Evolutionary conservation across 2,329 filamentous ascomycete genomes (phyloP).

Genomic region (Boeremia lycopersici): DNA sequence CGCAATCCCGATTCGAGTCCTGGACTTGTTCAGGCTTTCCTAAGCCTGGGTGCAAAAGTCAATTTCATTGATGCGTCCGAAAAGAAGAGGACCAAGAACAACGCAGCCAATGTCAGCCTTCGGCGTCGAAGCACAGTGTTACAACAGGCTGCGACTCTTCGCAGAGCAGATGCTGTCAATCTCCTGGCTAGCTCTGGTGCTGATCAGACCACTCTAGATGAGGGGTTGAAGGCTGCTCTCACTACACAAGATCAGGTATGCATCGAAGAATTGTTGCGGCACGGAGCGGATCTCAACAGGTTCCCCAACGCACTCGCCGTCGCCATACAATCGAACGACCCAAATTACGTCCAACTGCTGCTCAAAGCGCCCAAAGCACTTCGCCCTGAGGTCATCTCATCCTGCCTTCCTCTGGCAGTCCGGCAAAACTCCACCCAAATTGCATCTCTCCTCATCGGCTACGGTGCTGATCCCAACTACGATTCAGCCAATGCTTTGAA

Average conservation of each 20-base stretch:
- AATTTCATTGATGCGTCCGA: constrained; percentile 33
- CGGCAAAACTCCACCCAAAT: constrained; percentile 38
- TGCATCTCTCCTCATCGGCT: constrained; percentile 38
- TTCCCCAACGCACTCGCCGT: constrained; percentile 40
- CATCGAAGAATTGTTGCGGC: constrained; percentile 41
- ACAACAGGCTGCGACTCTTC: constrained; percentile 41
- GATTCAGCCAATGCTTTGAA: constrained; percentile 40
- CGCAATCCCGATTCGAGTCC: constrained; percentile 36
- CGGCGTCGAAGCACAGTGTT: constrained; percentile 45
- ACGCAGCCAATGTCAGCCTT: constrained; percentile 24
- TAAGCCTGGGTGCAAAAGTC: constrained; percentile 44
- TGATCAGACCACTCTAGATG: constrained; percentile 43
- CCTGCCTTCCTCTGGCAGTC: constrained; percentile 40
- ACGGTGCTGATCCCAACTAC: constrained; percentile 46
- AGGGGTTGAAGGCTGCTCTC: constrained; percentile 42
- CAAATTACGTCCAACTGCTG: constrained; percentile 37
- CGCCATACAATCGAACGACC: constrained; percentile 40
- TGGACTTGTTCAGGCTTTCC: constrained; percentile 43
- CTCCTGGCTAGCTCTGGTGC: constrained; percentile 43
- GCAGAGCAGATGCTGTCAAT: constrained; percentile 38
- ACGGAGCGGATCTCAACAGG: constrained; percentile 42
- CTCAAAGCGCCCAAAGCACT: constrained; percentile 42
- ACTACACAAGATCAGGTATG: constrained; percentile 40
- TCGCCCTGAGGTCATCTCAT: constrained; percentile 38
- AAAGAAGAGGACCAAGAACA: constrained; percentile 31